These are phyloP conservation scores for Cytospora paraplurivora DNA, from an alignment of 2,329 filamentous ascomycete species.

Conservation along the genomic window DNA sequence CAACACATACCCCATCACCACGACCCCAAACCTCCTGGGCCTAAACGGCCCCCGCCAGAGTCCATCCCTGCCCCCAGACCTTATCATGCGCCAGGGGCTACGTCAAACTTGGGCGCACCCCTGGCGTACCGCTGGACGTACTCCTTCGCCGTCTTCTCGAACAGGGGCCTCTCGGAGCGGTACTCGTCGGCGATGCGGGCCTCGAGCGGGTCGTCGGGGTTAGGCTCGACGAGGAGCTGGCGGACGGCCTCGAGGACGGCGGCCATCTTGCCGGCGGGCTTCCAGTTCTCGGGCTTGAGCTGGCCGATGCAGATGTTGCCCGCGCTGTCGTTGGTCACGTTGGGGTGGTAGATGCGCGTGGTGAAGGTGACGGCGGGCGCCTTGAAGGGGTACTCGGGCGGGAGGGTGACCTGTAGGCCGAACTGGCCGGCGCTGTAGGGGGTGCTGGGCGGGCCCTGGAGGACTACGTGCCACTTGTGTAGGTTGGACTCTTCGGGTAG, in stretches of 20 bases:
- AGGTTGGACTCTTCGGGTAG: constrained; percentile 52
- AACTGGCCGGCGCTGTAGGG: constrained; percentile 69
- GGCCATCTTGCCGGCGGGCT: constrained; percentile 76
- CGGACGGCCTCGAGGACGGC: constrained; percentile 77
- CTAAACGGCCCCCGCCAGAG: neutral
- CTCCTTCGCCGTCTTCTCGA: constrained; percentile 72
- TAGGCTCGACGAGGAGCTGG: constrained; percentile 75
- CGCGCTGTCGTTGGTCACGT: constrained; percentile 83
- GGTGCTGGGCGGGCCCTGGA: constrained; percentile 48
- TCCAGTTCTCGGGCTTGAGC: constrained; percentile 87
- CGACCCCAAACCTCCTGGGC: neutral
- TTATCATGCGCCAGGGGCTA: constrained; percentile 24
- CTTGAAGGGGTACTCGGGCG: constrained; percentile 87
- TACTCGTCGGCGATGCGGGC: constrained; percentile 83
- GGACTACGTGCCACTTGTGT: constrained; percentile 54
- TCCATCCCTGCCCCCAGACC: neutral
- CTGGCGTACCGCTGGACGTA: constrained; percentile 75
- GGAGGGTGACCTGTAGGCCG: constrained; percentile 71
- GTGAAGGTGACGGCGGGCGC: constrained; percentile 76
- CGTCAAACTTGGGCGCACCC: constrained; percentile 42
- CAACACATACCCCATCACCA: neutral
- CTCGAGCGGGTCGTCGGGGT: constrained; percentile 89
- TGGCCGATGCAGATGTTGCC: constrained; percentile 85
- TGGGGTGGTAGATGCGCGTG: constrained; percentile 95
- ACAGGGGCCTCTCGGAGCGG: constrained; percentile 66